phyloP scores from a whole-genome alignment of 164 flowering plant species.

The Tetracentron sinense region DNA sequence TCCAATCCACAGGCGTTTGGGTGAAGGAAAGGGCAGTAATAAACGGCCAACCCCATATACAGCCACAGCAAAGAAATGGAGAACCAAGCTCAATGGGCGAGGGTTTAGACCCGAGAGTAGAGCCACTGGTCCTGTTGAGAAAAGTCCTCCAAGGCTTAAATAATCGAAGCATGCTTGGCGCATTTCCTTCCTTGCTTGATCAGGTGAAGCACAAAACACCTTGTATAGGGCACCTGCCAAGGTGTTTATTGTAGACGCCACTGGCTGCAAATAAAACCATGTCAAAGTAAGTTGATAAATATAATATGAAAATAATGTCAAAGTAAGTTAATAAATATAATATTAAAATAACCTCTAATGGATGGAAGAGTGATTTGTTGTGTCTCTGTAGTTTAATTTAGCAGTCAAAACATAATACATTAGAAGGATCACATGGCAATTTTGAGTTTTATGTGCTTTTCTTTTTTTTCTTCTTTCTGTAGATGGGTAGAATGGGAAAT shows the following conservation, averaged over 20 bases:
- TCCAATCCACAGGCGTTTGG: slow-evolving; percentile 79
- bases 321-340: neutral
- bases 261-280: slow-evolving; percentile 49
- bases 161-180: slow-evolving; percentile 91
- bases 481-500: too few species aligned
- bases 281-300: neutral
- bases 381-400: too few species aligned
- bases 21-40: slow-evolving; percentile 80
- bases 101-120: slow-evolving; percentile 88
- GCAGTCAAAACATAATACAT: too few species aligned
- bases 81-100: slow-evolving; percentile 79
- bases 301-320: neutral
- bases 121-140: slow-evolving; percentile 68
- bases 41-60: slow-evolving; percentile 84
- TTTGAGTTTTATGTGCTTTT: too few species aligned
- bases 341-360: neutral
- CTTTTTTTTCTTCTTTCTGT: too few species aligned
- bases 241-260: slow-evolving; percentile 79
- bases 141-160: slow-evolving; percentile 74
- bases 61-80: slow-evolving; percentile 95
- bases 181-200: slow-evolving; percentile 88
- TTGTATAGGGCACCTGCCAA: slow-evolving; percentile 76
- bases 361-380: too few species aligned
- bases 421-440: too few species aligned
- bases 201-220: slow-evolving; percentile 82